phyloP scores from a whole-genome alignment of 192 early-diverging fungal species.

The Paraglomus brasilianum region DNA sequence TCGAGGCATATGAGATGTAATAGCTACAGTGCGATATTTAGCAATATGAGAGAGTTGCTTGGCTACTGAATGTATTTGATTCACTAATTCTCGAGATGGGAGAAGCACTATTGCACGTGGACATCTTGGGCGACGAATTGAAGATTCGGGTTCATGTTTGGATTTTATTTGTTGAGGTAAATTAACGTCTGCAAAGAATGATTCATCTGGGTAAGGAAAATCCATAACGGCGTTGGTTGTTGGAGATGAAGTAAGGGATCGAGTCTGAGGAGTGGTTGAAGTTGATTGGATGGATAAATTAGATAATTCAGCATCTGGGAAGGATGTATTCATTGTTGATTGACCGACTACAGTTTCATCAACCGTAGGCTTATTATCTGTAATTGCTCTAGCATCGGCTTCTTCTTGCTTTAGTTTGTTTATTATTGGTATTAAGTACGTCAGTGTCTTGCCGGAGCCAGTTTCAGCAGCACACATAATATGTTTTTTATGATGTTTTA shows the following conservation, averaged over 20 bases:
- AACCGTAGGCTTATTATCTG: not conserved
- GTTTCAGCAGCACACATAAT: conserved; percentile 85
- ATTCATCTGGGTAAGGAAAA: not conserved
- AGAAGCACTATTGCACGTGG: conserved; percentile 85
- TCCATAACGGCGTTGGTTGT: no score
- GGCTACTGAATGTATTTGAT: conserved; percentile 70
- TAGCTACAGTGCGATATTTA: conserved; percentile 66
- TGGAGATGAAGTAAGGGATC: no score
- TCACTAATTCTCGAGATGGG: conserved; percentile 85
- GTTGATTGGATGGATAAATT: no score
- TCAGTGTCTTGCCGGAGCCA: conserved; percentile 89
- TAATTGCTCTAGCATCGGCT: conserved; percentile 36
- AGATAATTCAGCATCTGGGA: not conserved
- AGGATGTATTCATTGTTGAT: conserved; percentile 20
- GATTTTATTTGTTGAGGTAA: conserved; percentile 22
- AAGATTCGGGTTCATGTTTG: conserved; percentile 28
- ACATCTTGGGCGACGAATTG: conserved; percentile 64
- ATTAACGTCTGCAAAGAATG: conserved; percentile 10
- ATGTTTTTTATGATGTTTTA: conserved; percentile 44
- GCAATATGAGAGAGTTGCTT: conserved; percentile 70
- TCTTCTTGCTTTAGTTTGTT: conserved; percentile 71
- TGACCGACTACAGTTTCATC: not conserved
- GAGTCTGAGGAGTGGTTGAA: no score
- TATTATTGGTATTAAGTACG: conserved; percentile 80
- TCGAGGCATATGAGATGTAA: conserved; percentile 51